Evolutionary conservation across 306 rosid species (phyloP).

Genomic region (Luffa aegyptiaca): DNA sequence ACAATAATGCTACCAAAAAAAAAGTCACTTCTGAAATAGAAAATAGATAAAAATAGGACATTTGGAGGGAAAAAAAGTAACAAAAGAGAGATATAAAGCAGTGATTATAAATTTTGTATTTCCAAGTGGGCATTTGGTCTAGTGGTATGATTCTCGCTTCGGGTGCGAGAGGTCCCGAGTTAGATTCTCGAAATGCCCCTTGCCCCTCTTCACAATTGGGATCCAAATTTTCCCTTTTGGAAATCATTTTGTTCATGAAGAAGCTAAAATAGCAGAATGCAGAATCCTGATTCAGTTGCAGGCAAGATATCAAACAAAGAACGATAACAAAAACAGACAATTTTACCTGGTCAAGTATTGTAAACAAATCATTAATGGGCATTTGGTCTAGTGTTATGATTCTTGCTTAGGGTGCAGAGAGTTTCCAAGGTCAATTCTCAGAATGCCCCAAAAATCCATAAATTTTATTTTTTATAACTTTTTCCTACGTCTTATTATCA

Average conservation of each 20-base stretch:
- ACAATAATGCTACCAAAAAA: background rate
- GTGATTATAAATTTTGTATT: background rate
- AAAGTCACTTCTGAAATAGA: background rate
- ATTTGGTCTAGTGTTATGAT: background rate
- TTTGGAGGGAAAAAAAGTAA: background rate
- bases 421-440: background rate
- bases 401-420: background rate
- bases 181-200: constrained; percentile 27
- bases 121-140: constrained; percentile 23
- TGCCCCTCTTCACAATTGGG: too few species aligned
- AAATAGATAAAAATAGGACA: background rate
- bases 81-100: too few species aligned
- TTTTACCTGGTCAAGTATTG: background rate
- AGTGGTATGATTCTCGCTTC: constrained; percentile 50
- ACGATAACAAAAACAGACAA: too few species aligned
- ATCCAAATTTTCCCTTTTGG: background rate
- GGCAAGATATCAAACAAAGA: too few species aligned
- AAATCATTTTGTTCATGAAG: background rate
- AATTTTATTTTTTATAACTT: too few species aligned
- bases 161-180: constrained; percentile 57
- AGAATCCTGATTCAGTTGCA: too few species aligned
- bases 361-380: background rate
- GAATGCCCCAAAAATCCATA: background rate
- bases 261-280: too few species aligned
- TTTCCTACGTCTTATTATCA: too few species aligned